phyloP scores from a whole-genome alignment of 345 rosid species.

The Psidium guajava region DNA sequence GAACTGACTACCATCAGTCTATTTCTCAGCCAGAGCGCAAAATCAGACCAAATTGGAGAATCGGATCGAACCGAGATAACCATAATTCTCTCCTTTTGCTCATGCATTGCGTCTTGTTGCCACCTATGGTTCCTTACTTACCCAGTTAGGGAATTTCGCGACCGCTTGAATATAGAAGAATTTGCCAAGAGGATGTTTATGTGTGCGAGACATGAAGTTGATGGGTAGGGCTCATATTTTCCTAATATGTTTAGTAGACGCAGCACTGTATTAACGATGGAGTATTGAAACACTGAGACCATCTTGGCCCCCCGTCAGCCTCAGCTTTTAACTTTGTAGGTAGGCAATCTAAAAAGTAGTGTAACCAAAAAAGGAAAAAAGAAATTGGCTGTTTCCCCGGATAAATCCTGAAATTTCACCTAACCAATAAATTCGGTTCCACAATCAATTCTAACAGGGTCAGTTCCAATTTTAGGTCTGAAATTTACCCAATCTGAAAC shows the following conservation, averaged over 20 bases:
- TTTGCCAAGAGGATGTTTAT: background rate
- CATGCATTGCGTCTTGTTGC: background rate
- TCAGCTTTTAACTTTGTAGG: background rate
- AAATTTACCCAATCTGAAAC: too few species aligned
- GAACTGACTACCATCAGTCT: too few species aligned
- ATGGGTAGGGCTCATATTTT: fast-evolving
- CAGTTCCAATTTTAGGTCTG: too few species aligned
- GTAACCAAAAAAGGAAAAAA: background rate
- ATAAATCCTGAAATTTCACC: fast-evolving
- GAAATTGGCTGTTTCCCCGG: fast-evolving
- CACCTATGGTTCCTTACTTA: background rate
- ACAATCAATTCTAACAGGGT: too few species aligned
- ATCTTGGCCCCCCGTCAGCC: background rate
- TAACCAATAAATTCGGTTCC: background rate
- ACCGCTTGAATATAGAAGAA: background rate
- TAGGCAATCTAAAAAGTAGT: background rate
- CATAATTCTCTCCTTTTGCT: background rate
- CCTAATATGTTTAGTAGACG: background rate
- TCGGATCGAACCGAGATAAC: fast-evolving
- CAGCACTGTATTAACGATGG: background rate
- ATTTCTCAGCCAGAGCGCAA: too few species aligned
- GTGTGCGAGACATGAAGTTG: background rate
- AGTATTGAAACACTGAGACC: background rate
- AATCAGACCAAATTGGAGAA: fast-evolving
- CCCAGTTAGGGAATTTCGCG: background rate